Base-by-base conservation (phyloP, 1,284 basidiomycete genomes). In the Rhodotorula sp. region DNA sequence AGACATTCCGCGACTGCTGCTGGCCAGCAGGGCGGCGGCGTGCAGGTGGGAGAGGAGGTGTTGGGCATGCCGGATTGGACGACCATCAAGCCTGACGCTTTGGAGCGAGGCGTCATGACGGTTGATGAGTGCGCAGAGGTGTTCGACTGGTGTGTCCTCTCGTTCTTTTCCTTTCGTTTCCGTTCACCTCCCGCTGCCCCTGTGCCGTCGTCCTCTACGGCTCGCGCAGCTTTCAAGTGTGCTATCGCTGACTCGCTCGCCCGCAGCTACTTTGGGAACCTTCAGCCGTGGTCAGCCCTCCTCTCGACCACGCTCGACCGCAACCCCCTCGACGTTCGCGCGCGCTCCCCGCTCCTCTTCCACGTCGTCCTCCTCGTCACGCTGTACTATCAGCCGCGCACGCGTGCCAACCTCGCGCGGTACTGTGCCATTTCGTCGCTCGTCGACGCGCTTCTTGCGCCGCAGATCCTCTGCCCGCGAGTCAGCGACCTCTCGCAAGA, bases 391-490 rank as follows among this genome's bases (percentile, higher is more conserved):
- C 74, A 71, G 21, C 66, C 68, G 3, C 69, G 72, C 19, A 70
- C 67, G 1, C 41, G 61, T 2, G 65, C 50, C 22, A 76, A 73
- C 53, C 34, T 71, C 41, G 32, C 34, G 19, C 62, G 73, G 22
- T 76, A 76, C 51, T 64, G 67, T 19, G 41, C 64, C 32, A 62
- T 73, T 44, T 67, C 67, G 29, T 60, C 67, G 22, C 62, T 73
- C 51, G 34, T 73, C 65, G 74, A 76, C 46, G 48, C 69, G n/a
- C 64, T 76, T 19, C 72, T 76, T 56, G 62, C 64, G 5, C 72
- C 72, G 2, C 66, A 71, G 36, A 72, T 76, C 67, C 67, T 76
- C 17, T 76, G 72, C 54, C 72, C 74, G 0, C 74, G 74, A 25
- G 65, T 67, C 3, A 64, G 66, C 39, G 64, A 69, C 13, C 71